A percentile compares a stretch with the other conserved stretches of the same genome.
phyloP scores from a whole-genome alignment of 2,329 filamentous ascomycete species.

The Aureobasidium mangrovei region DNA sequence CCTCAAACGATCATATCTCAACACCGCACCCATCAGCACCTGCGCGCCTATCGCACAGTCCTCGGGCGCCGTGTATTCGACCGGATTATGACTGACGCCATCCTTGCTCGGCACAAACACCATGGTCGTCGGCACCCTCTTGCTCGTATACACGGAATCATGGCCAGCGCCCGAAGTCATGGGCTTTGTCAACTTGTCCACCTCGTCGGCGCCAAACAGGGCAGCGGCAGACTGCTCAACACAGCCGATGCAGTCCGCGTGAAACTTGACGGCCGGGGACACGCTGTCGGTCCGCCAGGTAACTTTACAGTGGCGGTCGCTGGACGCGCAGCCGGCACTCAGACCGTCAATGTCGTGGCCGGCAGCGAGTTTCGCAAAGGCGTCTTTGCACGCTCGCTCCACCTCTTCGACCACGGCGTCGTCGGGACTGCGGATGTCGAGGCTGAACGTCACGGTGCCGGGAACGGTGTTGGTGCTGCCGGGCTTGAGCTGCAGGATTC shows the following conservation, averaged over 20 bases:
- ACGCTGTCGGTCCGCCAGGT: conserved; percentile 55
- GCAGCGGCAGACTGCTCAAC: conserved; percentile 52
- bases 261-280: conserved; percentile 54
- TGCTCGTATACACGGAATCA: conserved; percentile 42
- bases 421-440: conserved; percentile 56
- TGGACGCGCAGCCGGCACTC: conserved; percentile 36
- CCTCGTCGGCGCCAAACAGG: conserved; percentile 44
- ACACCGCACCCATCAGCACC: conserved; percentile 42
- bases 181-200: conserved; percentile 37
- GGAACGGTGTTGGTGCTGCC: conserved; percentile 68
- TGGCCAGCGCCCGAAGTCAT: conserved; percentile 60
- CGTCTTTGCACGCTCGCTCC: conserved; percentile 46
- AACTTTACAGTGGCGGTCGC: conserved; percentile 37
- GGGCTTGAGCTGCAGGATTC: conserved; percentile 57
- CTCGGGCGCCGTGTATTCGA: conserved; percentile 37
- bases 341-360: conserved; percentile 45
- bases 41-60: conserved; percentile 41
- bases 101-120: conserved; percentile 41
- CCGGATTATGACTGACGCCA: conserved; percentile 40
- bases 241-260: conserved; percentile 57
- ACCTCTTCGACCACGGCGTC: conserved; percentile 50
- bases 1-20: conserved; percentile 41
- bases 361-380: conserved; percentile 52
- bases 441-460: conserved; percentile 55
- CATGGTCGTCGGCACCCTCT: conserved; percentile 40